Evolutionary conservation across 208 protist species (phyloP), one percentile per base, ranked within the genome.

Genomic region (Leptomonas pyrrhocoris): DNA sequence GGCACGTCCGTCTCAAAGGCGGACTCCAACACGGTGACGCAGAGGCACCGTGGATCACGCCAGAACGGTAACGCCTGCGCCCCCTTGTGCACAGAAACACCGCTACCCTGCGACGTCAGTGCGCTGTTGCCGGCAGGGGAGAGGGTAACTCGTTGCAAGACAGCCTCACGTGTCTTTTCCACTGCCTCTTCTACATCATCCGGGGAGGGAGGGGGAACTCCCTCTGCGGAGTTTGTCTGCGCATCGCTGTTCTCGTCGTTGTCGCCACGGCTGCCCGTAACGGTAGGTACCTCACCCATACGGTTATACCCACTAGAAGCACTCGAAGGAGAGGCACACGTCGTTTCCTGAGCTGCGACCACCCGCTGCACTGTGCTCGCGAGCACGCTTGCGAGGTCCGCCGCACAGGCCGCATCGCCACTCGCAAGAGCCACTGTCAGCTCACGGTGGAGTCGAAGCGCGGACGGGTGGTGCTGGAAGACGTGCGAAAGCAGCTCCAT

Each of bases 1-100:
- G 79, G 70, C 23, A 91, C 59, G 19, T 76, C 76, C 53, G 88
- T 89, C 78, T 96, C 91, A 70, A 94, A 96, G 21, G 77, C 53
- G 13, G 83, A 79, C 74, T 96, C 91, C 13, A 96, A 65, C 57
- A 94, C 56, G 12, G 88, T 96, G n/a, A 96, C 50, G 58, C 83
- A 84, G 15, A 96, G 80, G 13, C 48, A 58, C 34, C 68, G 70
- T 18, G 87, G 73, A 34, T 78, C 55, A 5, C 83, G 76, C 91
- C 91, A 95, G 34, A 92, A 90, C 5, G 76, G 60, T n/a, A 31
- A 31, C 8, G 18, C 2, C 31, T 9, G 54, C 54, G 18, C 27
- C 6, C 43, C 19, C 31, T 2, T 42, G 28, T 43, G 23, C 42
- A 51, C 15, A 21, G 18, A 11, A 6, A n/a, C 27, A 21, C 36